phyloP scores from a whole-genome alignment of 495 filamentous ascomycete species.

The Podospora tetraspora region DNA sequence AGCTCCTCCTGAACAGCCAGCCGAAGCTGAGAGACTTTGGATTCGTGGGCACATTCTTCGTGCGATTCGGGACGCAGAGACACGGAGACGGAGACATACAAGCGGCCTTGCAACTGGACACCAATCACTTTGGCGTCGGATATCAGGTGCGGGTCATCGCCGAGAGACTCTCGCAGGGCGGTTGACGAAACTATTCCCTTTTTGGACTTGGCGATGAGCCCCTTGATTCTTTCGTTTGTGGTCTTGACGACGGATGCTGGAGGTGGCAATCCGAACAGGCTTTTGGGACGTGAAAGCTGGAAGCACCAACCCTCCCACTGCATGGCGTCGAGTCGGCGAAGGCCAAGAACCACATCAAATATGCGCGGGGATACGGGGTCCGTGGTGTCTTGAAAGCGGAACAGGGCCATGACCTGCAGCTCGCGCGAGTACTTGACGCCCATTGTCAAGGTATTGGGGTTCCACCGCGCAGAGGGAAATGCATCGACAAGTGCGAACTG shows the following conservation, averaged over 20 bases:
- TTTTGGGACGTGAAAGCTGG: not conserved
- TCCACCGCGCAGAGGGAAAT: not conserved
- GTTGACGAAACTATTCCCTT: not conserved
- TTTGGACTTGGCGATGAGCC: not conserved
- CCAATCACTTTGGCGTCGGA: not conserved
- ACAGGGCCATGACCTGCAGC: constrained; percentile 1
- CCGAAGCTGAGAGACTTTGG: not conserved
- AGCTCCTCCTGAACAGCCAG: not conserved
- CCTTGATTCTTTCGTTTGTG: not conserved
- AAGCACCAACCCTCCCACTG: constrained; percentile 1
- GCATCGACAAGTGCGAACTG: not conserved
- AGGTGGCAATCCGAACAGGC: not conserved
- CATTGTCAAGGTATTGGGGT: not conserved
- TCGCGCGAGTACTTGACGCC: not conserved
- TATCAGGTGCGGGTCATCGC: not conserved
- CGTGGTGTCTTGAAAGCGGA: not conserved
- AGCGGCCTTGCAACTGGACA: not conserved
- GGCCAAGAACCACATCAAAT: not conserved
- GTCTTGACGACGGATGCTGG: not conserved
- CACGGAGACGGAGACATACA: constrained; percentile 1
- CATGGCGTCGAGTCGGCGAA: not conserved
- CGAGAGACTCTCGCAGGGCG: not conserved
- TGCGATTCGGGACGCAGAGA: not conserved
- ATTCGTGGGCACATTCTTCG: not conserved
- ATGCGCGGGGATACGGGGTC: not conserved